These are phyloP conservation scores for Striga hermonthica DNA, from an alignment of 305 asterid species.

Conservation along the genomic window DNA sequence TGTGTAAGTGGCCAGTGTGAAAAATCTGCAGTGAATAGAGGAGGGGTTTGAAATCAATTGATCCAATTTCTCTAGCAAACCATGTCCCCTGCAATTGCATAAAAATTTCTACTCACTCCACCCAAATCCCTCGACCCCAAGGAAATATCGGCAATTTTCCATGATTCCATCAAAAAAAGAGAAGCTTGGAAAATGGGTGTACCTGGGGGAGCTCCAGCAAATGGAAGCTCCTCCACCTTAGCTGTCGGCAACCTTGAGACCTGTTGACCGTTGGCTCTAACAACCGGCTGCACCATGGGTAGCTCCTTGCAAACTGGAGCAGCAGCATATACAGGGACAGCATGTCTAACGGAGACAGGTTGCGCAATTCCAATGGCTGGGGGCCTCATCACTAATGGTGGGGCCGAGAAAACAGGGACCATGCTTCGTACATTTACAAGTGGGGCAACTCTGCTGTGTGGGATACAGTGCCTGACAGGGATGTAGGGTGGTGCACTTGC, in stretches of 20 bases:
- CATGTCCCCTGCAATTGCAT: too few relatives aligned
- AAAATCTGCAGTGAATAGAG: too few relatives aligned
- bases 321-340: constrained; percentile 54
- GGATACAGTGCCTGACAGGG: constrained; percentile 68
- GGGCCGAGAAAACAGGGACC: constrained; percentile 84
- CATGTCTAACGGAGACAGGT: constrained; percentile 65
- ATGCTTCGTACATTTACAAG: constrained; percentile 79
- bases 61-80: too few relatives aligned
- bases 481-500: constrained; percentile 93
- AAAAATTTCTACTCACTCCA: too few relatives aligned
- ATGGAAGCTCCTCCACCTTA: constrained; percentile 38
- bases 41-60: too few relatives aligned
- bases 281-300: too few relatives aligned
- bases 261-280: constrained; percentile 45
- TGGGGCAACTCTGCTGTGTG: constrained; percentile 67
- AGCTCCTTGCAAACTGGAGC: background rate
- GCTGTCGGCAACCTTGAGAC: constrained; percentile 34
- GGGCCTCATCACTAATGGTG: constrained; percentile 50
- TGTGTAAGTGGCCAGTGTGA: too few relatives aligned
- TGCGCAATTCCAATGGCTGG: constrained; percentile 51
- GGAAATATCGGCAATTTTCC: too few relatives aligned
- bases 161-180: too few relatives aligned
- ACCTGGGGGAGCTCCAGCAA: constrained; percentile 19
- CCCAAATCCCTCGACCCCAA: too few relatives aligned
- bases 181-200: background rate